These are phyloP conservation scores for Phytopythium aichiense DNA, from an alignment of 352 stramenopile genomes.

Conservation along the genomic window DNA sequence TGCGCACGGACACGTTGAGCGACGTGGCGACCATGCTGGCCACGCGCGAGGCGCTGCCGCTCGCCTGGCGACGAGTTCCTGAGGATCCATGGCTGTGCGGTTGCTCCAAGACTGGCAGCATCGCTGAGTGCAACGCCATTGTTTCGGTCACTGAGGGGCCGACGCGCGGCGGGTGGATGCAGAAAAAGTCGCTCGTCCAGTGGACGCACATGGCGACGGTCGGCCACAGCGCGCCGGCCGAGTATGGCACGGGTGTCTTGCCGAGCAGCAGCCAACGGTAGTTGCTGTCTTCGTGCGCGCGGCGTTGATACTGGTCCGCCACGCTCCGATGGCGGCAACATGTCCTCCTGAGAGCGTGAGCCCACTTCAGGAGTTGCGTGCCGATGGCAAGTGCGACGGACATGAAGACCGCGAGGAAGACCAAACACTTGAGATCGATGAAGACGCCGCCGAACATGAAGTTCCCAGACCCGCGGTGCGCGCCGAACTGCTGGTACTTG, in stretches of 20 bases:
- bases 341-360: background rate
- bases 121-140: background rate
- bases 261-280: conserved; percentile 1
- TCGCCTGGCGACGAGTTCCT: background rate
- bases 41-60: too few species aligned
- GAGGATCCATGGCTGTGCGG: background rate
- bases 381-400: background rate
- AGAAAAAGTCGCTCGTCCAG: conserved; percentile 15
- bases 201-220: conserved; percentile 11
- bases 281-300: background rate
- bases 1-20: background rate
- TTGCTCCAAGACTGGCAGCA: background rate
- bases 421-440: conserved; percentile 29
- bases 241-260: conserved; percentile 11
- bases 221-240: conserved; percentile 12
- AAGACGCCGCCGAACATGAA: conserved; percentile 19
- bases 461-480: conserved; percentile 14
- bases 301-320: background rate
- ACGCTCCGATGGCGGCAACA: background rate
- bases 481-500: conserved; percentile 11
- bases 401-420: conserved; percentile 16
- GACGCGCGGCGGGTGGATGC: conserved; percentile 1
- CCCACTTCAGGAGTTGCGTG: background rate
- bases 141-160: background rate
- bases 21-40: background rate